Evolutionary conservation across 2,329 filamentous ascomycete genomes (phyloP), one percentile per base, ranked within the genome.

Genomic region (Chaetomium olivaceum): DNA sequence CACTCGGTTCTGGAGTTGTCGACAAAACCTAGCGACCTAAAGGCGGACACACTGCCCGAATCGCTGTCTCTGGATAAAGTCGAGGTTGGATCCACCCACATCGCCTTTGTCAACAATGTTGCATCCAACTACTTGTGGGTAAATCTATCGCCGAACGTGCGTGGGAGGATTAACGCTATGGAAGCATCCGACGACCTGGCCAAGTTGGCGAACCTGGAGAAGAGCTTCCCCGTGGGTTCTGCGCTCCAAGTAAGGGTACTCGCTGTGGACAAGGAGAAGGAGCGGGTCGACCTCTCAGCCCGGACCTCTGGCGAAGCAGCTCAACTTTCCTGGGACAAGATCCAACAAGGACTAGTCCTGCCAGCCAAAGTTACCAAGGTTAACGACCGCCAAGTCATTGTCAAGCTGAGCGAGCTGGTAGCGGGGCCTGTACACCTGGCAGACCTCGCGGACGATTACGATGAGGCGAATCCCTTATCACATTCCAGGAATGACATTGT

Each of bases 21-120:
- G 4, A 86, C 90, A 4, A 97, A 93, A 78, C 84, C 87, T 39
- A 90, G 86, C 64, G 85, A 90, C 65, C 76, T 89, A 50, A 82
- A 88, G 61, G 75, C 75, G 23, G 76, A 77, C 12, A 68, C 75
- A 7, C 71, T 77, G 3, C 69, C 70, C 0, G 72, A 80, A 39
- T 80, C 89, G 1, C 80, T 97, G 55, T 87, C 87, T 8, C 80
- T 97, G 36, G 88, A 91, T 29, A 86, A 91, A 66, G 80, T 99
- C 68, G 83, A 89, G 72, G 80, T 87, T 59, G 93, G 90, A 21
- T 89, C 90, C 21, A 86, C 84, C 2, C 88, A 91, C 77, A 77
- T 96, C 59, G 93, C 90, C 0, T 98, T 94, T 74, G 87, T 99
- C 75, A 99, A 98, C 82, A 98, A 97, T 74, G 83, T 94, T 67